Conservation (phyloP, 768 basidiomycete genomes). For the Terana coerulea region DNA sequence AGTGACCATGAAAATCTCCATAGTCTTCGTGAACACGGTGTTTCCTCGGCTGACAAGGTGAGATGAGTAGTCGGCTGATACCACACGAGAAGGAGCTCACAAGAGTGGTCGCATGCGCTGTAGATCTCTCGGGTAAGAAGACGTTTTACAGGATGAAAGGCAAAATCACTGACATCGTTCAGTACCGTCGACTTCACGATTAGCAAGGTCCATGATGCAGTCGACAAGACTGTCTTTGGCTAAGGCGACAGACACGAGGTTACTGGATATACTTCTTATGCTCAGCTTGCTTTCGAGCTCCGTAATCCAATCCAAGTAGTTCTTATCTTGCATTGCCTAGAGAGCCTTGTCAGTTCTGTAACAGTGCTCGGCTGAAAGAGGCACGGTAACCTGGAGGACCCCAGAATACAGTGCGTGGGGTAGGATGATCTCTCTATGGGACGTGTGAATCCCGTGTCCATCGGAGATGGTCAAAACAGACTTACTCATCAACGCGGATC, state of each 20-base stretch:
- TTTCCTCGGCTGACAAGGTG: slow-evolving; percentile 42
- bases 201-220: slow-evolving; percentile 66
- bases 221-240: slow-evolving; percentile 62
- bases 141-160: too few relatives aligned
- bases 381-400: slow-evolving; percentile 50
- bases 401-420: slow-evolving; percentile 59
- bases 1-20: slow-evolving; percentile 78
- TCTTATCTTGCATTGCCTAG: slow-evolving; percentile 54
- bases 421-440: slow-evolving; percentile 74
- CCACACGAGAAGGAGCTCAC: too few relatives aligned
- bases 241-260: slow-evolving; percentile 64
- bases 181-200: slow-evolving; percentile 67
- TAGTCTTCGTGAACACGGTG: slow-evolving; percentile 49
- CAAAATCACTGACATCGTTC: slow-evolving; percentile 50
- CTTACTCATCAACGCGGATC: slow-evolving; percentile 71
- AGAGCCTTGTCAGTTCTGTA: too few relatives aligned
- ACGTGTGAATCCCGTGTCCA: slow-evolving; percentile 1
- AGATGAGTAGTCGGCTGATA: slow-evolving; percentile 34
- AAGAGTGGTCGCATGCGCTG: too few relatives aligned
- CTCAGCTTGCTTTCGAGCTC: slow-evolving; percentile 67
- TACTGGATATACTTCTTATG: slow-evolving; percentile 52
- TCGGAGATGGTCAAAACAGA: slow-evolving; percentile 24
- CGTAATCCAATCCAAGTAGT: slow-evolving; percentile 70
- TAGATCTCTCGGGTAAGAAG: too few relatives aligned
- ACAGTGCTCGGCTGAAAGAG: neutral